Evolutionary conservation across 768 basidiomycete genomes (phyloP).

Genomic region (Amanita rimosa): DNA sequence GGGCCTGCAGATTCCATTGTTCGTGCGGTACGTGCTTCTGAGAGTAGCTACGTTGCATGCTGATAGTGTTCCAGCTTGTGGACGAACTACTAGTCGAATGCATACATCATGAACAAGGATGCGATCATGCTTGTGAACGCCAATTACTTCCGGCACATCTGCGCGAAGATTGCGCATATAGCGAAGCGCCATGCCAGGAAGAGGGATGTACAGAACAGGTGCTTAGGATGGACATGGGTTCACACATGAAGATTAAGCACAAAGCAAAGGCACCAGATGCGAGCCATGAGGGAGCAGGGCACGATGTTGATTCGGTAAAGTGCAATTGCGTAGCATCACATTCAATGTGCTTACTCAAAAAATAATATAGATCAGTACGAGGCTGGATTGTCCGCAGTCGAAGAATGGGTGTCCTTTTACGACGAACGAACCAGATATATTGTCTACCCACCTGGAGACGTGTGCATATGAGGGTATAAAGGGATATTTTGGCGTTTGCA

Average conservation of each 20-base stretch:
- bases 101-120: constrained; percentile 47
- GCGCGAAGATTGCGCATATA: constrained; percentile 47
- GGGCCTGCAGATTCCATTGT: constrained; percentile 63
- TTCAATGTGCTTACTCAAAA: not conserved
- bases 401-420: constrained; percentile 14
- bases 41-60: not conserved
- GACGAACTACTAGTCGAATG: constrained; percentile 76
- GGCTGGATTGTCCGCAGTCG: not conserved
- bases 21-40: constrained; percentile 44
- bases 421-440: constrained; percentile 41
- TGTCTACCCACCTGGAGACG: constrained; percentile 3
- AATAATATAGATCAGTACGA: not conserved
- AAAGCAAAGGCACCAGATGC: not conserved
- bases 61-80: constrained; percentile 44
- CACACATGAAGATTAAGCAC: constrained; percentile 16
- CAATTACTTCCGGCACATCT: constrained; percentile 56
- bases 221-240: constrained; percentile 30
- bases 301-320: not conserved
- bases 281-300: not conserved
- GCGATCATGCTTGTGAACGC: constrained; percentile 51
- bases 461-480: constrained; percentile 55
- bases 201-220: constrained; percentile 32
- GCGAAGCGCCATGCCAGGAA: constrained; percentile 39
- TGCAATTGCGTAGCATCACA: too few relatives aligned
- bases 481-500: constrained; percentile 38